phyloP scores from a whole-genome alignment of 2,329 filamentous ascomycete genomes.

The Venturia oleaginea region DNA sequence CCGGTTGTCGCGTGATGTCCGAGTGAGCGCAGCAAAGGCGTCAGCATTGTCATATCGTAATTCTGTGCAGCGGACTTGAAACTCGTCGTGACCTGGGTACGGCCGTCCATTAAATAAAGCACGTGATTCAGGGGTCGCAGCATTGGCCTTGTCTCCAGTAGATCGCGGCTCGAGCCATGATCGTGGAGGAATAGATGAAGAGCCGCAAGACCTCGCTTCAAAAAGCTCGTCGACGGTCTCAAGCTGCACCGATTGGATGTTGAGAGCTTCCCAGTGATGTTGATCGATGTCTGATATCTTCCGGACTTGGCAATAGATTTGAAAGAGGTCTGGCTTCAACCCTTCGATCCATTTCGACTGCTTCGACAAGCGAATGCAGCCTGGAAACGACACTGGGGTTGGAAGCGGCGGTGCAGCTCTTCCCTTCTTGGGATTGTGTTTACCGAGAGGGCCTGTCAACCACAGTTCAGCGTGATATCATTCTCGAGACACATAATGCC shows the following conservation, averaged over 20 bases:
- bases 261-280: conserved; percentile 33
- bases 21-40: conserved; percentile 47
- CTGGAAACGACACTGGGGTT: conserved; percentile 44
- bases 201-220: conserved; percentile 24
- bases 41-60: conserved; percentile 46
- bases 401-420: conserved; percentile 41
- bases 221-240: conserved; percentile 33
- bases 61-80: conserved; percentile 41
- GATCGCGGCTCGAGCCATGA: conserved; percentile 21
- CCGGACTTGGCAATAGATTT: conserved; percentile 34
- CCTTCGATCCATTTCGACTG: conserved; percentile 27
- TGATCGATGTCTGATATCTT: conserved; percentile 33
- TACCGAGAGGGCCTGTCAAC: conserved; percentile 18
- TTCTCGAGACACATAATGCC: not conserved
- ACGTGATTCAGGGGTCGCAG: conserved; percentile 14
- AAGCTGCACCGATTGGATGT: conserved; percentile 30
- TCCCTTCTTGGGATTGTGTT: conserved; percentile 30
- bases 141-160: conserved; percentile 15
- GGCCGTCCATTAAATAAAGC: conserved; percentile 34
- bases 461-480: not conserved
- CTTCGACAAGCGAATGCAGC: conserved; percentile 31
- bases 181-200: conserved; percentile 30
- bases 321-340: conserved; percentile 31
- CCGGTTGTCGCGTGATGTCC: conserved; percentile 29
- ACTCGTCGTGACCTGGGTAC: conserved; percentile 40